Percentiles rank a stretch among this genome's conserved stretches.
These are phyloP conservation scores for Decorospora gaudefroyi DNA, from an alignment of 2,329 filamentous ascomycete genomes.

Conservation along the genomic window DNA sequence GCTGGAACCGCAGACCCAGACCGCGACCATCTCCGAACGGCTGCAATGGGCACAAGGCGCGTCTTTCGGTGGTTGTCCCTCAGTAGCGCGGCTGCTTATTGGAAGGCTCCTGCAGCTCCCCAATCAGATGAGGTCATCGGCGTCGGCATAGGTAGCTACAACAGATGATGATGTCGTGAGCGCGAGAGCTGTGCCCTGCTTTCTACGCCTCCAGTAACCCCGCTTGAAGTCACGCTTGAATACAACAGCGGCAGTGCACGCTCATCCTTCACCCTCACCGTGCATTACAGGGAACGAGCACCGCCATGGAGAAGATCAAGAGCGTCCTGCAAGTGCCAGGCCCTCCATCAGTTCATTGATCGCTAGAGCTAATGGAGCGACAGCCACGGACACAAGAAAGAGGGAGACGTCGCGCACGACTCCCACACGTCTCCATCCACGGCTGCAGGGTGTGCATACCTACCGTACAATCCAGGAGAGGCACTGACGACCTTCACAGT, in stretches of 20 bases:
- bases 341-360: constrained; percentile 28
- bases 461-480: background rate
- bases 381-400: constrained; percentile 37
- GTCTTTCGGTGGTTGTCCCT: constrained; percentile 17
- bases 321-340: constrained; percentile 47
- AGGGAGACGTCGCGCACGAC: constrained; percentile 33
- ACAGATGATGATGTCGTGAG: constrained; percentile 23
- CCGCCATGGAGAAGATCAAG: constrained; percentile 53
- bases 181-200: constrained; percentile 31
- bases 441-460: constrained; percentile 9
- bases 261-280: constrained; percentile 6
- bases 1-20: too few relatives aligned
- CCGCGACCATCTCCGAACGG: constrained; percentile 4
- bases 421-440: constrained; percentile 23
- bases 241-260: constrained; percentile 6
- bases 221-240: constrained; percentile 18
- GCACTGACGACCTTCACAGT: constrained; percentile 11
- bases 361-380: constrained; percentile 32
- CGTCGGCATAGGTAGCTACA: constrained; percentile 17
- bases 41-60: constrained; percentile 20
- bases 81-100: constrained; percentile 17
- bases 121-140: constrained; percentile 25
- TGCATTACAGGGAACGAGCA: constrained; percentile 11
- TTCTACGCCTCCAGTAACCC: constrained; percentile 11
- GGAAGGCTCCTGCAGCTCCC: constrained; percentile 23